phyloP scores from a whole-genome alignment of 2,329 filamentous ascomycete genomes.

The Aspergillus brunneoviolaceus region DNA sequence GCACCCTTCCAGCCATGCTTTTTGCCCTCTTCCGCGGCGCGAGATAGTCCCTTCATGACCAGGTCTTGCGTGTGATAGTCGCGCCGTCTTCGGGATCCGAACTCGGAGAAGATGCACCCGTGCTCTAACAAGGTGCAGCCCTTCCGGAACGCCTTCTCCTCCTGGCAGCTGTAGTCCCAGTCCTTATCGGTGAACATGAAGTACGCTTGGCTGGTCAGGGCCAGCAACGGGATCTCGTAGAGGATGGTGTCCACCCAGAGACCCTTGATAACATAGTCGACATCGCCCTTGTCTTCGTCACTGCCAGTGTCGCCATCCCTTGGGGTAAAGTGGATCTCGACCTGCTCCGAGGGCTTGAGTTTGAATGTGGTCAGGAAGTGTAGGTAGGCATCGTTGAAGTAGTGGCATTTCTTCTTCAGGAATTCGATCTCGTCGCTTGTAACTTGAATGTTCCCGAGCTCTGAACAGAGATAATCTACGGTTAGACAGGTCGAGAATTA shows the following conservation, averaged over 20 bases:
- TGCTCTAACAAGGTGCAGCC: conserved; percentile 73
- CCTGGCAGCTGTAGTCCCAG: conserved; percentile 84
- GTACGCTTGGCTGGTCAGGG: conserved; percentile 91
- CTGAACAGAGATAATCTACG: conserved; percentile 44
- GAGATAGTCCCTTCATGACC: conserved; percentile 81
- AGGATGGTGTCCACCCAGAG: conserved; percentile 93
- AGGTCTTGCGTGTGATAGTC: conserved; percentile 95
- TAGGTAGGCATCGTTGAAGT: conserved; percentile 75
- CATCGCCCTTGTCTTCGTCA: conserved; percentile 68
- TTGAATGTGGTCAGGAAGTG: conserved; percentile 78
- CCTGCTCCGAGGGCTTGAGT: conserved; percentile 76
- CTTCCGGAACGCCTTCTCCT: conserved; percentile 81
- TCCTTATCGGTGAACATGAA: conserved; percentile 95
- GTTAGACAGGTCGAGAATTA: not conserved
- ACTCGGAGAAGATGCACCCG: conserved; percentile 89
- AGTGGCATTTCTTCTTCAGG: conserved; percentile 74
- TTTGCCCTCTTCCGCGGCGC: conserved; percentile 70
- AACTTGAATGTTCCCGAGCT: conserved; percentile 78
- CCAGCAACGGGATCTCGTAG: conserved; percentile 93
- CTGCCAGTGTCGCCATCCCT: conserved; percentile 55
- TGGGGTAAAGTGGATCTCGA: conserved; percentile 65
- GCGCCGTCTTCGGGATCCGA: conserved; percentile 82
- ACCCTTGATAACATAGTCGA: conserved; percentile 75
- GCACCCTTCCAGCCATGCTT: conserved; percentile 67
- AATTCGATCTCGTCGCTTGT: conserved; percentile 77